A percentile compares a stretch with the other conserved stretches of the same genome.
Conservation (phyloP, 768 basidiomycete genomes). For the Russula lepida region DNA sequence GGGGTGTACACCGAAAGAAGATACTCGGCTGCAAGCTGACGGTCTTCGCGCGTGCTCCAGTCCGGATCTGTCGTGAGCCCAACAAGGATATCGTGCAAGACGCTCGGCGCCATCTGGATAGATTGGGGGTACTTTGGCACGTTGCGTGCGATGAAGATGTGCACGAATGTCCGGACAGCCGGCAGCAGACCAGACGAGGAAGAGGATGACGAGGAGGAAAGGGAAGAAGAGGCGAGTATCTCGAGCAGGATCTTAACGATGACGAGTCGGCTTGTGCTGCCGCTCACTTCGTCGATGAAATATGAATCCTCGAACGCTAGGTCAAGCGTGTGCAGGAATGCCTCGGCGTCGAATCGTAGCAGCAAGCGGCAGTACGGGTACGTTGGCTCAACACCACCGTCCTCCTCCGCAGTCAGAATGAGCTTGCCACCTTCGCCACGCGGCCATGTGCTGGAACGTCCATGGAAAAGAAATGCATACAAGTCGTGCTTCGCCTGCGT, state of each 20-base stretch:
- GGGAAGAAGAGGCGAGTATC: conserved; percentile 35
- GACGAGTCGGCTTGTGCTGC: conserved; percentile 62
- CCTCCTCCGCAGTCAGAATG: conserved; percentile 66
- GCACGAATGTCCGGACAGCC: conserved; percentile 70
- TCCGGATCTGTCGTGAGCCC: conserved; percentile 72
- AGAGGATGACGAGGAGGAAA: neutral
- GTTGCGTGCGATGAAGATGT: conserved; percentile 95
- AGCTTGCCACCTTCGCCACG: conserved; percentile 59
- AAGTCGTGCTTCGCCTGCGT: conserved; percentile 60
- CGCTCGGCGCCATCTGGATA: conserved; percentile 46
- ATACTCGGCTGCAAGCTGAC: conserved; percentile 91
- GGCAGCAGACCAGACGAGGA: conserved; percentile 45
- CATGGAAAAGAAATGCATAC: conserved; percentile 80
- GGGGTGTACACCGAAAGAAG: conserved; percentile 89
- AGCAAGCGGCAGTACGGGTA: conserved; percentile 85
- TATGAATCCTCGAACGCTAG: conserved; percentile 91
- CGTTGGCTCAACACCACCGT: conserved; percentile 68
- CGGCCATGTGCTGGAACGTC: conserved; percentile 74
- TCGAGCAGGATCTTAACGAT: conserved; percentile 82
- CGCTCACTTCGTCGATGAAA: conserved; percentile 63
- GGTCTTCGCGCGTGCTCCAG: conserved; percentile 76
- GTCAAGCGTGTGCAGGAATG: conserved; percentile 88
- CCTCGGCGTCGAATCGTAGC: conserved; percentile 85
- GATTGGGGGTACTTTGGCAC: conserved; percentile 94
- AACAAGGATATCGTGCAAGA: conserved; percentile 67